Evolutionary conservation across 2,329 filamentous ascomycete genomes (phyloP).

Genomic region (Clarireedia sp.): DNA sequence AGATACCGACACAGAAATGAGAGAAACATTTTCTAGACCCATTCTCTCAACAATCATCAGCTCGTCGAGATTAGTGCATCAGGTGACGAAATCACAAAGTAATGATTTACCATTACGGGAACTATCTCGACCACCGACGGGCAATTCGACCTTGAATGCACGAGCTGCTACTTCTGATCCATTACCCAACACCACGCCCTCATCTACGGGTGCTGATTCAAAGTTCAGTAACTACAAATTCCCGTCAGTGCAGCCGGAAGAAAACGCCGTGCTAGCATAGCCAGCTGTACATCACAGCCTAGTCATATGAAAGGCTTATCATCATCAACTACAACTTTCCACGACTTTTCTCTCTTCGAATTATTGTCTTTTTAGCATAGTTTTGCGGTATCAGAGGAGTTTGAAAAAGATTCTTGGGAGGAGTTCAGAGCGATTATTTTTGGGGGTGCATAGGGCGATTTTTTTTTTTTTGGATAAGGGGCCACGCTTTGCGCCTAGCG

Average conservation of each 20-base stretch:
- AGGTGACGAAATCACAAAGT: neutral
- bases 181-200: neutral
- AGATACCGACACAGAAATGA: conserved; percentile 15
- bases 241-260: neutral
- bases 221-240: neutral
- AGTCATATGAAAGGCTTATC: no score
- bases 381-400: neutral
- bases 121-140: neutral
- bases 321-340: no score
- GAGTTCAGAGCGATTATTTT: neutral
- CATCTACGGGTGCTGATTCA: neutral
- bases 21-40: conserved; percentile 15
- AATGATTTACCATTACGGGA: conserved; percentile 1
- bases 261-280: neutral
- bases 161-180: neutral
- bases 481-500: neutral
- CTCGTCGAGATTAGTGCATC: conserved; percentile 18
- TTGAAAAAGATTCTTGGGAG: neutral
- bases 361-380: no score
- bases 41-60: conserved; percentile 20
- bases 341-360: no score
- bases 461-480: neutral
- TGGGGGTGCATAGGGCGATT: neutral
- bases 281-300: neutral
- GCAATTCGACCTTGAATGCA: neutral